Percentiles rank a stretch among this genome's conserved stretches.
These are phyloP conservation scores for Calycina marina DNA, from an alignment of 2,329 filamentous ascomycete species.

Conservation along the genomic window DNA sequence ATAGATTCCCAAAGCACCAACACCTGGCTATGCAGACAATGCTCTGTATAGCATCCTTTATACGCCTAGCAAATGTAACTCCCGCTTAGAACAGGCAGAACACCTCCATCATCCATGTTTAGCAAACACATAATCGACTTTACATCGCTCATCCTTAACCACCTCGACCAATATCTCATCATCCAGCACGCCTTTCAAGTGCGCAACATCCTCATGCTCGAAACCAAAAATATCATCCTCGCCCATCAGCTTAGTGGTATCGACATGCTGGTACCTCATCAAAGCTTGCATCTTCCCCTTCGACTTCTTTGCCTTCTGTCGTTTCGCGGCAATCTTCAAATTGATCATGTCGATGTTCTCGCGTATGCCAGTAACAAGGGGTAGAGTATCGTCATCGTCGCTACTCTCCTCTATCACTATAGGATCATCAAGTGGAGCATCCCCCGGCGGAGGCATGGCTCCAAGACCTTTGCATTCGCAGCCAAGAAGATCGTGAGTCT, in stretches of 20 bases:
- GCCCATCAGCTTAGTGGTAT: constrained; percentile 25
- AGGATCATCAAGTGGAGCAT: constrained; percentile 10
- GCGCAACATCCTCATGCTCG: constrained; percentile 22
- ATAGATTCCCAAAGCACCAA: too few relatives aligned
- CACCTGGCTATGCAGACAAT: too few relatives aligned
- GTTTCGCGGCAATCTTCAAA: constrained; percentile 24
- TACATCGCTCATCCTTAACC: constrained; percentile 27
- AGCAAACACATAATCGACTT: constrained; percentile 34
- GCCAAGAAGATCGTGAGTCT: constrained; percentile 52
- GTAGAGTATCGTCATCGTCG: constrained; percentile 18
- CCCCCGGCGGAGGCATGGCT: constrained; percentile 2
- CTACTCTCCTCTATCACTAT: constrained; percentile 3
- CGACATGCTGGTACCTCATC: constrained; percentile 39
- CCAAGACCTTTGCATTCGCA: constrained; percentile 47
- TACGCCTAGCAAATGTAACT: too few relatives aligned
- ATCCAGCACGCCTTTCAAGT: constrained; percentile 25
- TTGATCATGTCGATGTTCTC: constrained; percentile 32
- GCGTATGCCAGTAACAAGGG: constrained; percentile 26
- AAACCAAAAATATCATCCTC: constrained; percentile 21
- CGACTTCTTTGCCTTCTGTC: constrained; percentile 18
- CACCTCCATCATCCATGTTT: constrained; percentile 23
- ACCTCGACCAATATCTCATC: constrained; percentile 35
- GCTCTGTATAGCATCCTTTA: too few relatives aligned
- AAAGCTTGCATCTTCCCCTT: constrained; percentile 30
- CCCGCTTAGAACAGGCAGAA: too few relatives aligned